Evolutionary conservation across 1,284 basidiomycete genomes (phyloP).

Genomic region (Apiotrichum montevideense): DNA sequence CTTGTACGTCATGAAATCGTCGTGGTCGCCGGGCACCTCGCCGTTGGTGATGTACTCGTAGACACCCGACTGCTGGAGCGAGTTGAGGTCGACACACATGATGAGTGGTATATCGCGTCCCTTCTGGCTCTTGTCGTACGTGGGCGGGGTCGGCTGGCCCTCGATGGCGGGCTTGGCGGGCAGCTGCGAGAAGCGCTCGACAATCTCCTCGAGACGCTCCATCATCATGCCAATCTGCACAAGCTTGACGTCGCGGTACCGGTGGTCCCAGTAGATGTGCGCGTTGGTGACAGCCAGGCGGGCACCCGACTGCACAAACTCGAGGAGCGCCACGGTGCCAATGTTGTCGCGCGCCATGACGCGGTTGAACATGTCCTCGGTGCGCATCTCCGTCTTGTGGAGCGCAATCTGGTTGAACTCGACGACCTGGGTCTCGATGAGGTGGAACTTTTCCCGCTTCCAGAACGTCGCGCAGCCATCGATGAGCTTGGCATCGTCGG

Average conservation of each 20-base stretch:
- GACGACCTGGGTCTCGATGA: slow-evolving; percentile 89
- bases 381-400: slow-evolving; percentile 91
- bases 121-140: slow-evolving; percentile 33
- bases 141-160: slow-evolving; percentile 29
- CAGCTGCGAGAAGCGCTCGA: slow-evolving; percentile 73
- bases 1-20: slow-evolving; percentile 85
- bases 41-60: slow-evolving; percentile 86
- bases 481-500: slow-evolving; percentile 76
- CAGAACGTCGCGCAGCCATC: slow-evolving; percentile 98
- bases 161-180: slow-evolving; percentile 48
- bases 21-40: slow-evolving; percentile 64
- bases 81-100: slow-evolving; percentile 94
- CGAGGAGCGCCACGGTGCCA: slow-evolving; percentile 79
- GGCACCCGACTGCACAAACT: slow-evolving; percentile 78
- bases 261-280: slow-evolving; percentile 91
- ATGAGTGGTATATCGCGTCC: slow-evolving; percentile 77
- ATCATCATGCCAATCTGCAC: slow-evolving; percentile 88
- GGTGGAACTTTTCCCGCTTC: slow-evolving; percentile 81
- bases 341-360: slow-evolving; percentile 95
- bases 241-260: slow-evolving; percentile 93
- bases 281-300: slow-evolving; percentile 84
- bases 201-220: slow-evolving; percentile 88
- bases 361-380: slow-evolving; percentile 99
- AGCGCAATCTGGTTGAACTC: slow-evolving; percentile 93
- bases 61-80: slow-evolving; percentile 76